Evolutionary conservation across 305 asterid species (phyloP).

Genomic region (Petunia hybrid): DNA sequence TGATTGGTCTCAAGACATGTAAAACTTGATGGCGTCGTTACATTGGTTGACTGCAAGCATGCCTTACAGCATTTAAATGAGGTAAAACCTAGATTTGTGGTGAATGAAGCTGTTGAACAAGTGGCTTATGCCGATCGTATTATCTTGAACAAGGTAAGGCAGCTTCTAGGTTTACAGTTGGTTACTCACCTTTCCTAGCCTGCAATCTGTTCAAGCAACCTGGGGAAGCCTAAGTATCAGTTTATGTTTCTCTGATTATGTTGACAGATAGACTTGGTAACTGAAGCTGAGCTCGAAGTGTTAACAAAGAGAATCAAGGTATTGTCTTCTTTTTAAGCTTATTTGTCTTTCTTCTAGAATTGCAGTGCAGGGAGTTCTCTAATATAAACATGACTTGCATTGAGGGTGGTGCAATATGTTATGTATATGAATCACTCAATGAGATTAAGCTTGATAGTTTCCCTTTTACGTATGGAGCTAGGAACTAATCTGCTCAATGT

Average conservation of each 20-base stretch:
- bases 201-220: conserved; percentile 36
- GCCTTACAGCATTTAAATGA: conserved; percentile 77
- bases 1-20: conserved; percentile 80
- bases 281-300: conserved; percentile 68
- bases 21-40: conserved; percentile 97
- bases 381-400: not conserved
- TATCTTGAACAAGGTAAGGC: conserved; percentile 76
- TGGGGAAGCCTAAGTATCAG: conserved; percentile 22
- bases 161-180: conserved; percentile 18
- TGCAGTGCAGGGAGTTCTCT: not conserved
- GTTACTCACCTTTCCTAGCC: conserved; percentile 28
- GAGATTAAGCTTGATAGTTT: not conserved
- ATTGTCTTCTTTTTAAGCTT: conserved; percentile 17
- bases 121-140: conserved; percentile 97
- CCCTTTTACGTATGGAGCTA: not conserved
- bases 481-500: not conserved
- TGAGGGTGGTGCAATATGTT: not conserved
- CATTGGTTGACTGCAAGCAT: conserved; percentile 86
- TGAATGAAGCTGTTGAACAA: conserved; percentile 96
- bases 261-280: conserved; percentile 81
- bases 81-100: conserved; percentile 96
- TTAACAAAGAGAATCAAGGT: conserved; percentile 78
- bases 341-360: conserved; percentile 10
- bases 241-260: conserved; percentile 39
- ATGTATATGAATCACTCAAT: not conserved